Evolutionary conservation across 257 asterid genomes (phyloP).

Genomic region (Solanum peruvianum): DNA sequence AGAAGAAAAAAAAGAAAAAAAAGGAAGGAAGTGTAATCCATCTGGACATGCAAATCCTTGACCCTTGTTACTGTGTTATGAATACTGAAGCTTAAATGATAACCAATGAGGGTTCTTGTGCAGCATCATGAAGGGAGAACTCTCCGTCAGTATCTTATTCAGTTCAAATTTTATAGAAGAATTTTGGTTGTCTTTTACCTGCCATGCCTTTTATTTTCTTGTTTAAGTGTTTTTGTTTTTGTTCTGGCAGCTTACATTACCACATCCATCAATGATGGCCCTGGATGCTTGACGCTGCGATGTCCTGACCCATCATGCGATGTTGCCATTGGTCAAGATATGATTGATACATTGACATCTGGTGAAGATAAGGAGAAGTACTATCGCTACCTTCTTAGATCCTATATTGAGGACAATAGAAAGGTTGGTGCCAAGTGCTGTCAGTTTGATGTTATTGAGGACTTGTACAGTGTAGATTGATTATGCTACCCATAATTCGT

Average conservation of each 20-base stretch:
- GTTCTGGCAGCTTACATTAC: conserved; percentile 57
- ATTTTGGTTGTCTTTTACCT: background rate
- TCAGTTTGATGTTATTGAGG: background rate
- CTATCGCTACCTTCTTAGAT: conserved; percentile 75
- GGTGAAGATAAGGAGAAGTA: conserved; percentile 65
- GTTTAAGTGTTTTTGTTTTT: background rate
- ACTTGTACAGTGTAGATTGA: background rate
- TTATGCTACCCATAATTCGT: background rate
- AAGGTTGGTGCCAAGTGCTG: conserved; percentile 37
- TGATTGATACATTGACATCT: conserved; percentile 45
- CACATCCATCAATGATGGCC: conserved; percentile 83
- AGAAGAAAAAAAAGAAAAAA: background rate
- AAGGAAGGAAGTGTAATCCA: background rate
- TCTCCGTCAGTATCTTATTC: background rate
- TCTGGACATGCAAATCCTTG: background rate
- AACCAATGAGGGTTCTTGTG: background rate
- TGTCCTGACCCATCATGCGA: conserved; percentile 84
- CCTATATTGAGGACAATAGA: conserved; percentile 87
- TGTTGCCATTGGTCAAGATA: conserved; percentile 84
- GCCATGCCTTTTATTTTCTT: background rate
- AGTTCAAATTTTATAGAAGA: background rate
- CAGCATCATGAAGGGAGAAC: background rate
- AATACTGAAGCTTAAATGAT: background rate
- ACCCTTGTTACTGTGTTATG: background rate
- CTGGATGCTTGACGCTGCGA: conserved; percentile 84